These are phyloP conservation scores for Penicillium parvum DNA, from an alignment of 495 filamentous ascomycete genomes.

Conservation along the genomic window DNA sequence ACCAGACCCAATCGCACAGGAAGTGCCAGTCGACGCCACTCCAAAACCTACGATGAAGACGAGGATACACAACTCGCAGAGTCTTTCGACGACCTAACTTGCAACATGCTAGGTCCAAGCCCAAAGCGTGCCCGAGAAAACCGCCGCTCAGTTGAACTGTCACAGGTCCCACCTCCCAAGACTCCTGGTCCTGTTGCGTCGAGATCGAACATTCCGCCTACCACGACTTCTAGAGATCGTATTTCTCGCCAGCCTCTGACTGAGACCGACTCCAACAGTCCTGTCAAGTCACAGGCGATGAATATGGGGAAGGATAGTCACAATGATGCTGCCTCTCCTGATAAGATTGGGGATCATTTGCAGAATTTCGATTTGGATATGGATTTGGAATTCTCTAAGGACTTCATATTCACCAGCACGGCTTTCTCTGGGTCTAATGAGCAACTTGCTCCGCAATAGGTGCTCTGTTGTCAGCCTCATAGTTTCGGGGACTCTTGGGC, in stretches of 20 bases:
- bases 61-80: constrained; percentile 15
- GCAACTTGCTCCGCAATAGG: constrained; percentile 3
- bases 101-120: constrained; percentile 17
- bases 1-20: constrained; percentile 21
- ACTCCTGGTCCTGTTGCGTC: not conserved
- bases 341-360: constrained; percentile 19
- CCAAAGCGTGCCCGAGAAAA: constrained; percentile 31
- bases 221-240: not conserved
- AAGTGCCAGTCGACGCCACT: constrained; percentile 13
- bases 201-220: not conserved
- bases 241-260: constrained; percentile 21
- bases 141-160: not conserved
- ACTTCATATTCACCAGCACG: constrained; percentile 35
- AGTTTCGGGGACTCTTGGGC: no score
- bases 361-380: constrained; percentile 32
- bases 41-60: constrained; percentile 15
- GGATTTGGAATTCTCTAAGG: constrained; percentile 39
- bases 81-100: constrained; percentile 20
- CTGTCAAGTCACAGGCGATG: constrained; percentile 17
- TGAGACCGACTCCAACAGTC: constrained; percentile 28
- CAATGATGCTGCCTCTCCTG: not conserved
- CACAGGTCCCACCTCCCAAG: constrained; percentile 1
- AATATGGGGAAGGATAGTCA: constrained; percentile 8
- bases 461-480: no score
- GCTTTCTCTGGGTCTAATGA: constrained; percentile 28